These are phyloP conservation scores for Galerina marginata DNA, from an alignment of 768 basidiomycete species.

Conservation along the genomic window DNA sequence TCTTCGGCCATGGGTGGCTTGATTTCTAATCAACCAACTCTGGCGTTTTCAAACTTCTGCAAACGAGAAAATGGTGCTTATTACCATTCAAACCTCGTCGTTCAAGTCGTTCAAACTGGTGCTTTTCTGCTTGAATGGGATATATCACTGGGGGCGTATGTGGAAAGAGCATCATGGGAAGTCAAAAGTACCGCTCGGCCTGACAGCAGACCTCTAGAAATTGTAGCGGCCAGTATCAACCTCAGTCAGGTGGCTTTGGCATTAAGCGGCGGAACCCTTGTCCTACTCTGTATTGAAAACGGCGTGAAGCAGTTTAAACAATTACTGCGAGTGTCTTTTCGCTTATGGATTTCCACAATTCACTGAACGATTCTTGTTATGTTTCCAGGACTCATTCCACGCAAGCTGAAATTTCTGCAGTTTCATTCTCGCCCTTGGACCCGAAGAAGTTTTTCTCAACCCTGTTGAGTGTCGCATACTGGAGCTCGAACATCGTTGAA, in stretches of 20 bases:
- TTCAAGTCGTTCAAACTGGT: slow-evolving; percentile 73
- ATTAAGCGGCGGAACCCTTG: slow-evolving; percentile 56
- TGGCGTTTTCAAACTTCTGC: slow-evolving; percentile 66
- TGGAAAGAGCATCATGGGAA: slow-evolving; percentile 46
- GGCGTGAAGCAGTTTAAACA: slow-evolving; percentile 29
- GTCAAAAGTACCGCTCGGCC: slow-evolving; percentile 3
- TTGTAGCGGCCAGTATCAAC: slow-evolving; percentile 75
- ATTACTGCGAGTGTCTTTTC: slow-evolving; percentile 20
- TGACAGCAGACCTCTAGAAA: slow-evolving; percentile 37
- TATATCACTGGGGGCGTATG: slow-evolving; percentile 44
- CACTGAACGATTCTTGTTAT: background rate
- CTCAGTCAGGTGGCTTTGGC: slow-evolving; percentile 71
- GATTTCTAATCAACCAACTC: slow-evolving; percentile 54
- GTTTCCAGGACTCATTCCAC: slow-evolving; percentile 12
- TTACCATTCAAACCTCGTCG: slow-evolving; percentile 55
- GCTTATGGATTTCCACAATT: background rate
- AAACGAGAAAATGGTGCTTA: slow-evolving; percentile 41
- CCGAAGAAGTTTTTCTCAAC: slow-evolving; percentile 48
- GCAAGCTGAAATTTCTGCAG: slow-evolving; percentile 65
- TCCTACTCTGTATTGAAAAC: slow-evolving; percentile 53
- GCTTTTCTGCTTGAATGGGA: slow-evolving; percentile 66
- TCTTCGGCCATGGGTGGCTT: slow-evolving; percentile 46
- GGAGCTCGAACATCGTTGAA: slow-evolving; percentile 70
- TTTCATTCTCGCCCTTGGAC: slow-evolving; percentile 68
- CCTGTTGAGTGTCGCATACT: slow-evolving; percentile 72